Base-by-base conservation (phyloP, 345 rosid species). In the Hevea brasiliensis region DNA sequence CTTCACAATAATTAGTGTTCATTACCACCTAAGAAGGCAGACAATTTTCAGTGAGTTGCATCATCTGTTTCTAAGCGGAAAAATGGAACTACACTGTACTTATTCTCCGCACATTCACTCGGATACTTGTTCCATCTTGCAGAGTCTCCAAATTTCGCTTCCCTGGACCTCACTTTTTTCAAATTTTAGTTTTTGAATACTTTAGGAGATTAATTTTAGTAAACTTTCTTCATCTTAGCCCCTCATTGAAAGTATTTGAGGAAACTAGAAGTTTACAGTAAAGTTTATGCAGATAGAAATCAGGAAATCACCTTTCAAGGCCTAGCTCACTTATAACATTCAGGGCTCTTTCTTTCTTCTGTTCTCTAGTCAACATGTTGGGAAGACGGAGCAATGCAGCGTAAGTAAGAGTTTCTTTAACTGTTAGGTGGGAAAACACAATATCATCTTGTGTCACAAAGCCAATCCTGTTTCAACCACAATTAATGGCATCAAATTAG, bases 361-460 rank as follows among this genome's bases (percentile, higher is more conserved):
- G 72, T 17, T 58, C 61, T 55, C 21, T 67, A 1, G 72, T 32
- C 20, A 79, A 72, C 15, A 50, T 58, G 11, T 61, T 71, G 2
- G 83, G 79, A 27, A 83, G 79, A 20, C 69, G 77, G 17, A 79
- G 79, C 8, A 79, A 65, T 17, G 81, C 83, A 2, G 77, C 72
- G 20, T 79, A 83, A 40, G 75, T 74, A 35, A 79, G 54, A 3
- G 81, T 79, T 71, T 83, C 83, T 53, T 74, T 83, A 35, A 83
- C 79, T 0, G 83, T 79, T 11, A 83, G 81, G 71, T 79, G 81
- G 20, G 81, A 68, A 37, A 76, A 83, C 17, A 73, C 66, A n/a
- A 74, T 81, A 76, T 79, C 85, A 45, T 83, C 83, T 74, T 83
- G 83, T 53, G 62, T 65, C 23, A 80, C 83, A 45, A 74, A 76